Conservation (phyloP, 371 early-diverging fungal species). For the Blyttiomyces sp. region DNA sequence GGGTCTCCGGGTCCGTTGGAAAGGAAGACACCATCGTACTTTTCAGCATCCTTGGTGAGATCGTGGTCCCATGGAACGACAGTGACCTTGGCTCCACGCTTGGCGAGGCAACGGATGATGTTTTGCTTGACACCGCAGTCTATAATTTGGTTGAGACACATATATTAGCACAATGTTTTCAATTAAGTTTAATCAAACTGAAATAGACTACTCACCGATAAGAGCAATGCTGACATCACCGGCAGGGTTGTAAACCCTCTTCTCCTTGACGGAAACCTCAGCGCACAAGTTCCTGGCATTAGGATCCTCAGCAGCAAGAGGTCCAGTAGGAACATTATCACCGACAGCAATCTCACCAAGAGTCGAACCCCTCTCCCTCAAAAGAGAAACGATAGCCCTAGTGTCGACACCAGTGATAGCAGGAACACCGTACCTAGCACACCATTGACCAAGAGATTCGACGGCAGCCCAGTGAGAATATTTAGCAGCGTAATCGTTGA, state of each 20-base stretch:
- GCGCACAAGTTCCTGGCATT: slow-evolving; percentile 77
- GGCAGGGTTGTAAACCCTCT: slow-evolving; percentile 67
- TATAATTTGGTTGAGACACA: no score
- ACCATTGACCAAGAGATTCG: slow-evolving; percentile 85
- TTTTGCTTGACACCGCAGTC: slow-evolving; percentile 95
- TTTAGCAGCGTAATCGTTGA: slow-evolving; percentile 76
- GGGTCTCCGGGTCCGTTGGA: slow-evolving; percentile 96
- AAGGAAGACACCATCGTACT: slow-evolving; percentile 85
- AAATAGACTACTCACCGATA: no score
- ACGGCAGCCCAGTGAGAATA: slow-evolving; percentile 92
- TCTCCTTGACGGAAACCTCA: slow-evolving; percentile 64
- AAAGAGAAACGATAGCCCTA: slow-evolving; percentile 81
- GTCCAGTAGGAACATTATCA: slow-evolving; percentile 30
- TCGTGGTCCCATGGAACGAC: slow-evolving; percentile 86
- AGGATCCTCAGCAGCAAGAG: slow-evolving; percentile 56
- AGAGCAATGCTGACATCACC: slow-evolving; percentile 38
- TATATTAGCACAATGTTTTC: no score
- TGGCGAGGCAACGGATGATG: slow-evolving; percentile 78
- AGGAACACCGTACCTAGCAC: slow-evolving; percentile 78
- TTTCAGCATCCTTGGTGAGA: slow-evolving; percentile 50
- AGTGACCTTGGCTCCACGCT: slow-evolving; percentile 76
- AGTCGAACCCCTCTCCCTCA: slow-evolving; percentile 82
- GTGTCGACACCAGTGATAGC: slow-evolving; percentile 94
- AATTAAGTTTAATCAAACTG: no score
- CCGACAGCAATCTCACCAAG: slow-evolving; percentile 70